Conservation (phyloP, 2,329 filamentous ascomycete species). For the Pestalotiopsis sp. region DNA sequence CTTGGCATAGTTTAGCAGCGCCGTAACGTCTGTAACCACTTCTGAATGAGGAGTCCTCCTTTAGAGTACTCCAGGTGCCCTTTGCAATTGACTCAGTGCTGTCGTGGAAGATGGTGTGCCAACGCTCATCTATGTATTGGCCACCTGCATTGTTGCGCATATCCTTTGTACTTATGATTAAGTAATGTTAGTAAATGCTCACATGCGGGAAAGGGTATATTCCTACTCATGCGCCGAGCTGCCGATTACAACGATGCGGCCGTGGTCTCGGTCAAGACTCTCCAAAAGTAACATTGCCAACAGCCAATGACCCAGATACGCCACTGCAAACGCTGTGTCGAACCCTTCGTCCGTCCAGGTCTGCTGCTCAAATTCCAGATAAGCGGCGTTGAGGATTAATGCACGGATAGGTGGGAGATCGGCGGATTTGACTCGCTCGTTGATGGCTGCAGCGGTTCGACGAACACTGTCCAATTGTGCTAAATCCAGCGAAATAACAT, state of each 20-base stretch:
- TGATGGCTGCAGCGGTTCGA: slow-evolving; percentile 19
- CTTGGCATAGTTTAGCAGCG: slow-evolving; percentile 33
- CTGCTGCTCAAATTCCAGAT: slow-evolving; percentile 26
- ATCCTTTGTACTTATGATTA: neutral
- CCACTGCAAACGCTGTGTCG: slow-evolving; percentile 34
- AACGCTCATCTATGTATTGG: slow-evolving; percentile 24
- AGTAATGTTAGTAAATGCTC: neutral
- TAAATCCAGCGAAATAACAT: slow-evolving; percentile 30
- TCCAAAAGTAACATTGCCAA: slow-evolving; percentile 34
- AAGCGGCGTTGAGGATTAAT: slow-evolving; percentile 28
- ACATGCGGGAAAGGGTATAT: neutral
- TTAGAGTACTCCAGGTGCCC: slow-evolving; percentile 26
- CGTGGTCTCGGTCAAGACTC: slow-evolving; percentile 35
- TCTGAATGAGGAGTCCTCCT: slow-evolving; percentile 21
- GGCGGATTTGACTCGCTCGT: slow-evolving; percentile 21
- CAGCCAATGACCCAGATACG: slow-evolving; percentile 35
- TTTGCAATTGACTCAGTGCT: slow-evolving; percentile 25
- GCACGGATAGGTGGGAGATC: slow-evolving; percentile 28
- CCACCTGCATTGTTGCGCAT: slow-evolving; percentile 5
- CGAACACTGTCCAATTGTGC: slow-evolving; percentile 21
- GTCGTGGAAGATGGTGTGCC: slow-evolving; percentile 26
- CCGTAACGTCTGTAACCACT: slow-evolving; percentile 34
- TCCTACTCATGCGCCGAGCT: slow-evolving; percentile 35
- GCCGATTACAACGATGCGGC: slow-evolving; percentile 33
- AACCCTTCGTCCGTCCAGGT: slow-evolving; percentile 34